Evolutionary conservation across 1,284 basidiomycete genomes (phyloP), one percentile per base, ranked within the genome.

Genomic region (Hemileia vastatrix): DNA sequence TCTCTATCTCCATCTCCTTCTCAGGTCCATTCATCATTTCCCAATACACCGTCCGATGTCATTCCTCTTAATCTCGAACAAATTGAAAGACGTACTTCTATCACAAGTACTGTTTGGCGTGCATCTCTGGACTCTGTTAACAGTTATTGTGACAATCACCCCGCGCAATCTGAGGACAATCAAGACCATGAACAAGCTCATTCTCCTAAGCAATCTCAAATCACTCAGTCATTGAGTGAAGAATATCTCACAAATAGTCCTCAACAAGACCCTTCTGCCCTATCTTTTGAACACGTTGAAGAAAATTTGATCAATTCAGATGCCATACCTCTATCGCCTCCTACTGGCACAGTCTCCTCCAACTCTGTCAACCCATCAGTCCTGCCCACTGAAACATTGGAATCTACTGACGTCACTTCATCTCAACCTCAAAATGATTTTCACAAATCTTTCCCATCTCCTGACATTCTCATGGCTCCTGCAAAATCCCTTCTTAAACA

Each of bases 21-120:
- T n/a, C n/a, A n/a, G n/a, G n/a, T n/a, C n/a, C n/a, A n/a, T n/a
- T n/a, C n/a, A n/a, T n/a, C n/a, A n/a, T n/a, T n/a, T n/a, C n/a
- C n/a, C n/a, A n/a, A n/a, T n/a, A n/a, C n/a, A n/a, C n/a, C n/a
- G n/a, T n/a, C n/a, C n/a, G n/a, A n/a, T n/a, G n/a, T n/a, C n/a
- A n/a, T n/a, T n/a, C n/a, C n/a, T n/a, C n/a, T n/a, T n/a, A n/a
- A n/a, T n/a, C n/a, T n/a, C n/a, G n/a, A n/a, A n/a, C n/a, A n/a
- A n/a, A n/a, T n/a, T n/a, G n/a, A n/a, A 18, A 27, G 53, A 23
- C 13, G 23, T 11, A 31, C 19, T 21, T 40, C 53, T 27, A 24
- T 11, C 23, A 54, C 53, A 31, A 54, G 33, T 36, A 40, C 53
- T n/a, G 23, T 54, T 36, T 40, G 53, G 44, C 18, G 32, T 13